Conservation (phyloP, 73 alveolate species). For the Blepharisma stoltei region DNA sequence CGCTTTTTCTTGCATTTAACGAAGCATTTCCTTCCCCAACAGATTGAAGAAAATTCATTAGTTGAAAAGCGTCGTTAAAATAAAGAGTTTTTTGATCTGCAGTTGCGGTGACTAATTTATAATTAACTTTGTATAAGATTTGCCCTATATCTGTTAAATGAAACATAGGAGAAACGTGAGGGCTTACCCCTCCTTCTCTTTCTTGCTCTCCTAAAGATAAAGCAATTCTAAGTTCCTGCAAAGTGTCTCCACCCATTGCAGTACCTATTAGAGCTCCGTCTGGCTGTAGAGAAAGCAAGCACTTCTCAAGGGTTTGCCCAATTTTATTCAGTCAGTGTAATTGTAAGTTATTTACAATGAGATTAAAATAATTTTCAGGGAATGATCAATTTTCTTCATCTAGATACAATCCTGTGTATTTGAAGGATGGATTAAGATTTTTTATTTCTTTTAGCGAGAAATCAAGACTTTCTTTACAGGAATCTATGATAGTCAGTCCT, state of each 20-base stretch:
- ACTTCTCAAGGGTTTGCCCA: conserved; percentile 36
- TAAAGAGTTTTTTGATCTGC: conserved; percentile 39
- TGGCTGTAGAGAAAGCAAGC: conserved; percentile 38
- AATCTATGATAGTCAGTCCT: background rate
- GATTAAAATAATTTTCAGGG: conserved; percentile 33
- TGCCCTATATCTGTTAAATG: conserved; percentile 50
- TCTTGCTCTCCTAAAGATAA: conserved; percentile 55
- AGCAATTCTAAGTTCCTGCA: conserved; percentile 49
- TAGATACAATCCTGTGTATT: background rate
- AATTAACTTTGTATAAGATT: conserved; percentile 39
- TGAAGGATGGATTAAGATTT: background rate
- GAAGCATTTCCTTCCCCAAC: conserved; percentile 49
- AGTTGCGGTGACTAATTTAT: conserved; percentile 41
- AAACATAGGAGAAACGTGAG: conserved; percentile 54
- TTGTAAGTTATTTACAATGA: conserved; percentile 47
- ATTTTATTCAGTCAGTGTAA: conserved; percentile 51
- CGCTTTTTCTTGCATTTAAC: conserved; percentile 38
- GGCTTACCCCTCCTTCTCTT: conserved; percentile 58
- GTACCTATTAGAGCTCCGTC: conserved; percentile 54
- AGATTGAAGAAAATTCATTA: conserved; percentile 38
- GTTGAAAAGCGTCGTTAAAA: conserved; percentile 33
- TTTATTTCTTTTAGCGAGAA: background rate
- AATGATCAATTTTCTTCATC: conserved; percentile 50
- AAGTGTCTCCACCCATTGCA: conserved; percentile 50
- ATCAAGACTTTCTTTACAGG: background rate